These are phyloP conservation scores for Panicum hallii DNA, from an alignment of 202 grass and related monocot species.

Conservation along the genomic window DNA sequence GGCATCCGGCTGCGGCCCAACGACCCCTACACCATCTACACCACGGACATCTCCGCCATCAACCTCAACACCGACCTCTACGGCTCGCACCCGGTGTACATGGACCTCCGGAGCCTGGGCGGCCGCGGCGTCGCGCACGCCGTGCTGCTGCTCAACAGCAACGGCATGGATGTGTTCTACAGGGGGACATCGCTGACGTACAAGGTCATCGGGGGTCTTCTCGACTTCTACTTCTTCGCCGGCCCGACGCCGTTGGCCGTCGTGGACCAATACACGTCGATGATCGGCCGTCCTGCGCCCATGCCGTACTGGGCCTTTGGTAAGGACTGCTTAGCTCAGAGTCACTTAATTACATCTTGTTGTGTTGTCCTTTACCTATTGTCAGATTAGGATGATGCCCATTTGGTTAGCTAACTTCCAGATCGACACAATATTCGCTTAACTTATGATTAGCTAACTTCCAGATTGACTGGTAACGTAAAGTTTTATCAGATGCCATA, in stretches of 20 bases:
- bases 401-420: not conserved
- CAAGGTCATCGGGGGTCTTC: conserved; percentile 87
- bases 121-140: conserved; percentile 73
- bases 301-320: conserved; percentile 97
- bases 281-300: conserved; percentile 87
- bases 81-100: conserved; percentile 91
- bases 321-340: not conserved
- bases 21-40: conserved; percentile 89
- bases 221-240: conserved; percentile 96
- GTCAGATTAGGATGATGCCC: not conserved
- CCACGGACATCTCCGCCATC: conserved; percentile 84
- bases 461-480: not conserved
- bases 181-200: conserved; percentile 74
- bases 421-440: not conserved
- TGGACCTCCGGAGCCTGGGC: conserved; percentile 70
- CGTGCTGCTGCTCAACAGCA: conserved; percentile 94
- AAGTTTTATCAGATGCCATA: conserved; percentile 9
- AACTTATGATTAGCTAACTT: not conserved
- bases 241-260: conserved; percentile 77
- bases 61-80: conserved; percentile 97
- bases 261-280: conserved; percentile 84
- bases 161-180: conserved; percentile 96
- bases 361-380: conserved; percentile 1
- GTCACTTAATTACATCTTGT: not conserved
- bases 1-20: conserved; percentile 81